These are phyloP conservation scores for Ballota nigra DNA, from an alignment of 257 asterid genomes.

Conservation along the genomic window DNA sequence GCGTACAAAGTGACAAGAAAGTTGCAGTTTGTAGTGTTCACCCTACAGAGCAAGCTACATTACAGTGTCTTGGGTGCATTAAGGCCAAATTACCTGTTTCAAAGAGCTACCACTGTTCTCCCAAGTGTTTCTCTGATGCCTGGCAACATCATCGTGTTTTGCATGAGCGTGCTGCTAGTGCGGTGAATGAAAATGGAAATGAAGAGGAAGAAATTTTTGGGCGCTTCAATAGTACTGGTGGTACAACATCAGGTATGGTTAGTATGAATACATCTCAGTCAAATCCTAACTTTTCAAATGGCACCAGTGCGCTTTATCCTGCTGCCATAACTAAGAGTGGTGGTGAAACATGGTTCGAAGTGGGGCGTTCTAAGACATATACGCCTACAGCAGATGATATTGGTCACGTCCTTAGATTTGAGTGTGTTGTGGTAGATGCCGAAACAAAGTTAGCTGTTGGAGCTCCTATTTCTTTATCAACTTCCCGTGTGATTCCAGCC, in stretches of 20 bases:
- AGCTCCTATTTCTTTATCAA: constrained; percentile 53
- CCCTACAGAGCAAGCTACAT: constrained; percentile 92
- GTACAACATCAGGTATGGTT: constrained; percentile 34
- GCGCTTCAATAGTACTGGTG: constrained; percentile 67
- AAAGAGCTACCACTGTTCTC: constrained; percentile 92
- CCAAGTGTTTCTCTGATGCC: constrained; percentile 90
- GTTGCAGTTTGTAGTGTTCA: constrained; percentile 91
- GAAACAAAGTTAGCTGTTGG: constrained; percentile 73
- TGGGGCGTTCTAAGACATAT: constrained; percentile 75
- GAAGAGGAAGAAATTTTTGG: constrained; percentile 91
- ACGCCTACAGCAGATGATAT: constrained; percentile 94
- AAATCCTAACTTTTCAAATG: constrained; percentile 55
- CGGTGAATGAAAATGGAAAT: constrained; percentile 71
- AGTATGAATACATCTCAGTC: constrained; percentile 51
- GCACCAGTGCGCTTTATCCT: constrained; percentile 67
- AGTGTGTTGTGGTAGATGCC: constrained; percentile 76
- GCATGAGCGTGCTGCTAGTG: constrained; percentile 93
- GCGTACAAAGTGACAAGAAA: constrained; percentile 87
- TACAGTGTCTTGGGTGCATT: constrained; percentile 89
- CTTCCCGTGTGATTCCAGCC: constrained; percentile 91
- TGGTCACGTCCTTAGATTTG: constrained; percentile 87
- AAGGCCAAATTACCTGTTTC: constrained; percentile 80
- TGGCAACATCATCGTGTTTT: constrained; percentile 96
- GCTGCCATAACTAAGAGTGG: constrained; percentile 62
- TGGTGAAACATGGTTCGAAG: constrained; percentile 94